These are phyloP conservation scores for Tolypocladium capitatum DNA, from an alignment of 2,329 filamentous ascomycete species.

Conservation along the genomic window DNA sequence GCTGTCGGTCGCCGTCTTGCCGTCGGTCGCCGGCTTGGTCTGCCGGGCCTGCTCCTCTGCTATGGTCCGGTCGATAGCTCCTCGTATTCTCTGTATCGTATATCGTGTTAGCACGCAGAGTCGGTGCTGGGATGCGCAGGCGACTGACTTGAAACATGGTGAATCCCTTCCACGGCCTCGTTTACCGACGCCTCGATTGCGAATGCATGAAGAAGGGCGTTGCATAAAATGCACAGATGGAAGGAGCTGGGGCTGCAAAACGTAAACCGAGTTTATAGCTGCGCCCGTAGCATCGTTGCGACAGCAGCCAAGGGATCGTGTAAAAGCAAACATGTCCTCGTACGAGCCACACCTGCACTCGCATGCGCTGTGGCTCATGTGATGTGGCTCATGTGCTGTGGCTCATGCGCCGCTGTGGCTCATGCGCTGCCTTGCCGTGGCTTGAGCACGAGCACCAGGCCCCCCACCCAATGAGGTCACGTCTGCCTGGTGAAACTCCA, in stretches of 20 bases:
- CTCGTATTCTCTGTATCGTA: conserved; percentile 55
- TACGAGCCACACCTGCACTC: too few species aligned
- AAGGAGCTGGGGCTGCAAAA: not conserved
- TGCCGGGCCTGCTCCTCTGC: conserved; percentile 84
- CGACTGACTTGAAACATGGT: conserved; percentile 20
- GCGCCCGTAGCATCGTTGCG: not conserved
- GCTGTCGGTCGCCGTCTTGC: conserved; percentile 34
- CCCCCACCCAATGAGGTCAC: not conserved
- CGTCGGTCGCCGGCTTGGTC: conserved; percentile 32
- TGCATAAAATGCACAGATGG: not conserved
- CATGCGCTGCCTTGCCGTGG: not conserved
- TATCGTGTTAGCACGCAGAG: conserved; percentile 1
- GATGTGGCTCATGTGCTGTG: too few species aligned
- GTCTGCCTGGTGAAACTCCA: not conserved
- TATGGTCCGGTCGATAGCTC: conserved; percentile 74
- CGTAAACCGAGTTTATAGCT: not conserved
- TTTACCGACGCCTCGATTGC: not conserved
- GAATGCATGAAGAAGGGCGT: not conserved
- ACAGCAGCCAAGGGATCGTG: not conserved
- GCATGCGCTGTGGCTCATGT: not conserved
- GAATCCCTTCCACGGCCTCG: not conserved
- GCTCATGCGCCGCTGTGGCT: too few species aligned
- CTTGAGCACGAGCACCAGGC: not conserved
- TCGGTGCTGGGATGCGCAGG: not conserved
- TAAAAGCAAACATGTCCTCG: not conserved